These are phyloP conservation scores for Secale cereale DNA, from an alignment of 176 grass and related monocot species.

Conservation along the genomic window DNA sequence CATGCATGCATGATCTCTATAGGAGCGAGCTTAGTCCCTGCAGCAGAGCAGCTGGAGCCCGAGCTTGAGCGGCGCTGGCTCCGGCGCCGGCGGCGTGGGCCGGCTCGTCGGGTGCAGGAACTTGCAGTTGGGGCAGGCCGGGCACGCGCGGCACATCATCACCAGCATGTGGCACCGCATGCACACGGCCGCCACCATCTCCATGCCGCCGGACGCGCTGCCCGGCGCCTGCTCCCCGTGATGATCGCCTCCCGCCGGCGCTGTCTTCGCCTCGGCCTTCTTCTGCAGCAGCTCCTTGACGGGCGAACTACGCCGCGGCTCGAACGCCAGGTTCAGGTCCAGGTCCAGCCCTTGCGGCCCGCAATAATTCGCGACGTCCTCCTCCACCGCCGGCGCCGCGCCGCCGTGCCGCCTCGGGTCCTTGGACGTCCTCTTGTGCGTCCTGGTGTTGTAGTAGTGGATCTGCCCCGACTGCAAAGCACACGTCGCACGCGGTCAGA, in stretches of 20 bases:
- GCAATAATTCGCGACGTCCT: slow-evolving; percentile 22
- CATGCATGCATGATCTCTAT: not conserved
- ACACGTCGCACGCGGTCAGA: not conserved
- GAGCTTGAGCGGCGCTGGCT: slow-evolving; percentile 49
- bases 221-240: not conserved
- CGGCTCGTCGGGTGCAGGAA: slow-evolving; percentile 57
- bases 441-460: slow-evolving; percentile 91
- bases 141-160: slow-evolving; percentile 75
- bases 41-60: slow-evolving; percentile 64
- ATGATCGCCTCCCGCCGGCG: not conserved
- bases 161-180: slow-evolving; percentile 84
- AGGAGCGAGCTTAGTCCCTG: slow-evolving; percentile 48
- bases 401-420: slow-evolving; percentile 45
- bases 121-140: slow-evolving; percentile 96
- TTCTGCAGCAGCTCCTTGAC: slow-evolving; percentile 8
- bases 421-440: slow-evolving; percentile 66
- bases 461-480: slow-evolving; percentile 66
- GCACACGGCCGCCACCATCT: slow-evolving; percentile 93
- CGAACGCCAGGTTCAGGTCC: slow-evolving; percentile 73
- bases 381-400: slow-evolving; percentile 1
- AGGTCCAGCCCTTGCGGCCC: slow-evolving; percentile 52
- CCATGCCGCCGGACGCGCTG: slow-evolving; percentile 20
- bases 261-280: not conserved
- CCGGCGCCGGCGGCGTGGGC: not conserved
- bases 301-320: slow-evolving; percentile 19